These are phyloP conservation scores for Piper betle DNA, from an alignment of 164 flowering plant species.

Conservation along the genomic window DNA sequence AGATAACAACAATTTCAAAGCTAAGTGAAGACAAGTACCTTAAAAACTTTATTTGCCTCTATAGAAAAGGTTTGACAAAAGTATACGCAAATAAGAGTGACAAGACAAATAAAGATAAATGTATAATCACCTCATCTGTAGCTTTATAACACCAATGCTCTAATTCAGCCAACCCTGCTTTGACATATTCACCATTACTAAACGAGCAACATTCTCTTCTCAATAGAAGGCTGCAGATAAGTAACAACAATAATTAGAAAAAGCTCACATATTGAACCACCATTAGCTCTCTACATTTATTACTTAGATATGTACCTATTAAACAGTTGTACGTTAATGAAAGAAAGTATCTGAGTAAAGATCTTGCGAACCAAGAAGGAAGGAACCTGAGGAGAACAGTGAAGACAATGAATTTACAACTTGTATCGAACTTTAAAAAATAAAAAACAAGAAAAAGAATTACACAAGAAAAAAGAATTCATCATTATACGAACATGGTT, in stretches of 20 bases:
- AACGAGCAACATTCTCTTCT: slow-evolving; percentile 97
- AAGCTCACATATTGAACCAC: not conserved
- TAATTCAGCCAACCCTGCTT: slow-evolving; percentile 90
- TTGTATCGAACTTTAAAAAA: too few relatives aligned
- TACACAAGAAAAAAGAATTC: too few relatives aligned
- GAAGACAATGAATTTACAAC: too few relatives aligned
- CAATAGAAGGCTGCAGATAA: slow-evolving; percentile 63
- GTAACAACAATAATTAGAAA: slow-evolving; percentile 4
- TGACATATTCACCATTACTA: slow-evolving; percentile 98
- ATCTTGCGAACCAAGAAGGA: slow-evolving; percentile 92
- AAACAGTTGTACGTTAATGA: slow-evolving; percentile 95
- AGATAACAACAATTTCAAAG: not conserved
- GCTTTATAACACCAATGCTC: slow-evolving; percentile 93
- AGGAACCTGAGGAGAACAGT: slow-evolving; percentile 51
- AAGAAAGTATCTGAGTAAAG: slow-evolving; percentile 94
- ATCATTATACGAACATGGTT: slow-evolving; percentile 55
- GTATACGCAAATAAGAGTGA: not conserved
- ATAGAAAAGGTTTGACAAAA: too few relatives aligned
- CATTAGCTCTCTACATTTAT: not conserved
- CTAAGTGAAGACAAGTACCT: not conserved
- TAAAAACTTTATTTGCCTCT: too few relatives aligned
- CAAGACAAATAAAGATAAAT: not conserved
- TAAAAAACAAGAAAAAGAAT: too few relatives aligned
- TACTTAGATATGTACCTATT: slow-evolving; percentile 49
- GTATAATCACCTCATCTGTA: slow-evolving; percentile 66